Evolutionary conservation across 2,329 filamentous ascomycete genomes (phyloP), one percentile per base, ranked within the genome.

Genomic region (Fusarium sarcochroum): DNA sequence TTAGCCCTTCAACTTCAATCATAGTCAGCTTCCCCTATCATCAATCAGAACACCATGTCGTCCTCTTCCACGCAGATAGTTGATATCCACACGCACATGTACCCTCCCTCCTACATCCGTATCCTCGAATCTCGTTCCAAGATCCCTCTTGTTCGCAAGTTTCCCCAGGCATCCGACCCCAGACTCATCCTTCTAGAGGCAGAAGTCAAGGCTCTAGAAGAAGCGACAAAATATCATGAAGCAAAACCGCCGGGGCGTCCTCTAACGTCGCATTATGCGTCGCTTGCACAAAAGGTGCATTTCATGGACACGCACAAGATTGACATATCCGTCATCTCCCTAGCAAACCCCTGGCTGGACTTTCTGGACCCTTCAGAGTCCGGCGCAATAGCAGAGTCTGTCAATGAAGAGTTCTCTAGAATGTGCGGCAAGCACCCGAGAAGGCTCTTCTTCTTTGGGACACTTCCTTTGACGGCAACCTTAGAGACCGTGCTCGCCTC

Each of bases 301-400:
- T 97, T 98, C 81, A 98, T 98, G 94, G 86, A 93, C 77, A 87
- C 85, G 17, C 94, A 98, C 80, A 83, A 83, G 53, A 97, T 98
- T 77, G 87, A 91, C 78, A 89, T 91, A 68, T 96, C 92, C 2
- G 92, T 97, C 50, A 89, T 98, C 66, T 96, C 93, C 1, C 88
- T 97, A 21, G 94, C 94, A 15, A 98, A 98, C 76, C 94, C 94
- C 0, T 98, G 94, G 94, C 86, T 98, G 3, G 94, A 98, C 79
- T 98, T 97, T 76, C 80, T 97, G 1, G 76, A 83, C 11, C 76
- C 87, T 0, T 77, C 82, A 6, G 87, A 90, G 68, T 91, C 92
- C 0, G 87, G 86, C 3, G 76, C 80, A 30, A 89, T 90, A 48
- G 93, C 93, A 1, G 67, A 75, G 51, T 83, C 83, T 1, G 90